These are phyloP conservation scores for Colletotrichum higginsianum DNA, from an alignment of 2,329 filamentous ascomycete genomes.

Conservation along the genomic window DNA sequence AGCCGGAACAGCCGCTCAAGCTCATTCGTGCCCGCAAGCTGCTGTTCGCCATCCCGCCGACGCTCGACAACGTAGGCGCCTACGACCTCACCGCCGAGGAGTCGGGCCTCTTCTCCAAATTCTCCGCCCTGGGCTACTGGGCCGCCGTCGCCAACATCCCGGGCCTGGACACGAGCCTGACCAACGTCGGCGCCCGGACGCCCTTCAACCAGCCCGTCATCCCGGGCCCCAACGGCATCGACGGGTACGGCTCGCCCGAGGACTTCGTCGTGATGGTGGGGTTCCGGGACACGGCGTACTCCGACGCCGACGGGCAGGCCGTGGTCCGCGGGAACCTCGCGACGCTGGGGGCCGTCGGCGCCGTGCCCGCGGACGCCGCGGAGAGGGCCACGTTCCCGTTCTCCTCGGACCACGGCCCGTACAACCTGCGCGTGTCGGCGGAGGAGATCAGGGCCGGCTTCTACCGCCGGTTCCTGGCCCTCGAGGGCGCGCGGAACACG, in stretches of 20 bases:
- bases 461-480: slow-evolving; percentile 50
- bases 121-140: slow-evolving; percentile 52
- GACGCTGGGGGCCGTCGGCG: slow-evolving; percentile 28
- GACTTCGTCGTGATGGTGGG: slow-evolving; percentile 43
- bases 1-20: slow-evolving; percentile 22
- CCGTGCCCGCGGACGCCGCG: slow-evolving; percentile 28
- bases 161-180: slow-evolving; percentile 44
- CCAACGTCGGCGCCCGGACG: slow-evolving; percentile 43
- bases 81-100: slow-evolving; percentile 53
- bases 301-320: slow-evolving; percentile 39
- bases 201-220: slow-evolving; percentile 41
- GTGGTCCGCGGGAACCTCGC: slow-evolving; percentile 37
- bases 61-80: slow-evolving; percentile 48
- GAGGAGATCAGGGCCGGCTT: slow-evolving; percentile 51
- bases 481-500: slow-evolving; percentile 54
- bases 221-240: slow-evolving; percentile 44
- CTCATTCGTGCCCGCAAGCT: slow-evolving; percentile 45
- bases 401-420: slow-evolving; percentile 50
- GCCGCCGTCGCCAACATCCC: slow-evolving; percentile 50
- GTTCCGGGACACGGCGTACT: slow-evolving; percentile 33
- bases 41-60: slow-evolving; percentile 55
- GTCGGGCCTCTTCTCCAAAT: slow-evolving; percentile 51
- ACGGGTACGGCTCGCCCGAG: slow-evolving; percentile 26
- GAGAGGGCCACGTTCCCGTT: slow-evolving; percentile 34
- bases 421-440: slow-evolving; percentile 47